These are phyloP conservation scores for Chamaecrista fasciculata DNA, from an alignment of 306 rosid genomes.

Conservation along the genomic window DNA sequence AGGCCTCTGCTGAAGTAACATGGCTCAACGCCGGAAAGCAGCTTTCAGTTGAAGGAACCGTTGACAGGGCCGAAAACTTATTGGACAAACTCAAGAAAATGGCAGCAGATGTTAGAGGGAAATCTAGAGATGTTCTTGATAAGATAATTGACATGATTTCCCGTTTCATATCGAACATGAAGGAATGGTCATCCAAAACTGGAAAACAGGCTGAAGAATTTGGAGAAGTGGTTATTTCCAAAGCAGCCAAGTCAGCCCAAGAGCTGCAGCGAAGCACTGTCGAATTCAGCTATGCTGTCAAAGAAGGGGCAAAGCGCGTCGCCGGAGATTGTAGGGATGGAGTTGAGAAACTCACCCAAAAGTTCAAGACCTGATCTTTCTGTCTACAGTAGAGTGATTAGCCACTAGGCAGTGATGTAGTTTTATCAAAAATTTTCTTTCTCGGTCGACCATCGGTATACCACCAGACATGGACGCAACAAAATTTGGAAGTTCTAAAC, in stretches of 20 bases:
- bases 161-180: slow-evolving; percentile 54
- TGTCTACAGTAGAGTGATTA: neutral
- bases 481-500: neutral
- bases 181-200: slow-evolving; percentile 50
- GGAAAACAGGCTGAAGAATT: slow-evolving; percentile 59
- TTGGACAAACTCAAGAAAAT: slow-evolving; percentile 65
- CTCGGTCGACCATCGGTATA: neutral
- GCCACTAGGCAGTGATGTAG: neutral
- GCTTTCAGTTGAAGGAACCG: slow-evolving; percentile 62
- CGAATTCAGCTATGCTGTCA: slow-evolving; percentile 52
- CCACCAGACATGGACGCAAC: neutral
- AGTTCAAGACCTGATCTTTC: slow-evolving; percentile 63
- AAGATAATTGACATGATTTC: slow-evolving; percentile 58
- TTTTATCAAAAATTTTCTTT: neutral
- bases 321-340: slow-evolving; percentile 90
- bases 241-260: slow-evolving; percentile 53
- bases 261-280: slow-evolving; percentile 61
- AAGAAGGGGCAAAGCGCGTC: slow-evolving; percentile 75
- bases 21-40: slow-evolving; percentile 80
- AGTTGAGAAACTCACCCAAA: slow-evolving; percentile 83
- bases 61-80: slow-evolving; percentile 65
- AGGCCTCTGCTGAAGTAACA: slow-evolving; percentile 64
- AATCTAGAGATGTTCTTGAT: slow-evolving; percentile 55
- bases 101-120: slow-evolving; percentile 58
- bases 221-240: slow-evolving; percentile 44